Evolutionary conservation across 768 basidiomycete genomes (phyloP).

Genomic region (Myochromella boudieri): DNA sequence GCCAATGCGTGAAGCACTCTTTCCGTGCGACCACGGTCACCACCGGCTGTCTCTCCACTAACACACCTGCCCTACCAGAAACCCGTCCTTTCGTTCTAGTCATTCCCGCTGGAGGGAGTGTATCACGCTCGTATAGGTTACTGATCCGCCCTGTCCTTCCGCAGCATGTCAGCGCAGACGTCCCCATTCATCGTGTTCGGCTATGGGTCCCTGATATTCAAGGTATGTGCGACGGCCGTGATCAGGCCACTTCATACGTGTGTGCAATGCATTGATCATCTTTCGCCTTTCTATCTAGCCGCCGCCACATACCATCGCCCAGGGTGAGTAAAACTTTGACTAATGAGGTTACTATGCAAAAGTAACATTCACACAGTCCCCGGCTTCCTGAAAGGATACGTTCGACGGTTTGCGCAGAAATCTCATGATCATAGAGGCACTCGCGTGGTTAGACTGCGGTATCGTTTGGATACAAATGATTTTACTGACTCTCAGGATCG

Average conservation of each 20-base stretch:
- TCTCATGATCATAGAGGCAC: slow-evolving; percentile 95
- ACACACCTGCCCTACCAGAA: too few species aligned
- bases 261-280: background rate
- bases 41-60: too few species aligned
- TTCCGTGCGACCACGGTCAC: too few species aligned
- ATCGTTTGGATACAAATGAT: too few species aligned
- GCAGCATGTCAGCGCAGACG: too few species aligned
- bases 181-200: slow-evolving; percentile 77
- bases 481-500: too few species aligned
- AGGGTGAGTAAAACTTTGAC: slow-evolving; percentile 44
- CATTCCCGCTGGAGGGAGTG: too few species aligned
- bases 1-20: too few species aligned
- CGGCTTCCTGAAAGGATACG: slow-evolving; percentile 89
- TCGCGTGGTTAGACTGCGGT: slow-evolving; percentile 65
- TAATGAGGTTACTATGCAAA: too few species aligned
- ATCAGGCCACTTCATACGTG: background rate
- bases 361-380: slow-evolving; percentile 42
- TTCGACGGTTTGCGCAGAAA: slow-evolving; percentile 86
- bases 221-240: slow-evolving; percentile 45
- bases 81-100: too few species aligned
- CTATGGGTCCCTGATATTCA: slow-evolving; percentile 92
- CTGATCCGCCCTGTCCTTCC: too few species aligned
- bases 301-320: slow-evolving; percentile 71
- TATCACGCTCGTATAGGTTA: too few species aligned
- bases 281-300: slow-evolving; percentile 46